Conservation (phyloP, 2,329 filamentous ascomycete genomes). For the Sclerotinia spermophila region DNA sequence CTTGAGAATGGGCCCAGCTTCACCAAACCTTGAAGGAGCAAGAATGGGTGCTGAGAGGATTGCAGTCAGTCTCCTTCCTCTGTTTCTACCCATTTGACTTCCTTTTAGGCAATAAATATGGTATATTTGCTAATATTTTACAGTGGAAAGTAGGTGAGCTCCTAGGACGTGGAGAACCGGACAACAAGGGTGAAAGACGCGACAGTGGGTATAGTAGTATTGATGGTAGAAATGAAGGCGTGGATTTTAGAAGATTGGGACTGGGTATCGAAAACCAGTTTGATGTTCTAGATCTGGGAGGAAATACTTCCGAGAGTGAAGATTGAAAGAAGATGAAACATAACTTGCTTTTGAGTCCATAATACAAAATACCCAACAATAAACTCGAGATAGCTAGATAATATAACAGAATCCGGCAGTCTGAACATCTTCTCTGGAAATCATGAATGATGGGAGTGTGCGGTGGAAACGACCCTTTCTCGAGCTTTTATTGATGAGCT, state of each 20-base stretch:
- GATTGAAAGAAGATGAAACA: background rate
- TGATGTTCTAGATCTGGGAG: constrained; percentile 18
- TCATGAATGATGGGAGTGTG: background rate
- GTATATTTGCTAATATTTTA: background rate
- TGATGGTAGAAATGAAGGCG: constrained; percentile 12
- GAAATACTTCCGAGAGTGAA: background rate
- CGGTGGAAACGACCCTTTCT: background rate
- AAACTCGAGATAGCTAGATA: background rate
- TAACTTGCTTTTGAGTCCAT: background rate
- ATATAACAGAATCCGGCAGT: background rate
- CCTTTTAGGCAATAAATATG: background rate
- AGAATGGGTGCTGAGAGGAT: constrained; percentile 67
- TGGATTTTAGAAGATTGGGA: constrained; percentile 29
- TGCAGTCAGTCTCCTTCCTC: constrained; percentile 18
- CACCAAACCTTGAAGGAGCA: constrained; percentile 70
- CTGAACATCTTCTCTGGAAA: background rate
- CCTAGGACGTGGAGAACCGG: constrained; percentile 14
- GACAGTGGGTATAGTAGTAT: constrained; percentile 24
- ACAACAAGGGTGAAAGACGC: background rate
- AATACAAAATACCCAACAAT: background rate
- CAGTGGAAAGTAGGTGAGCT: constrained; percentile 28
- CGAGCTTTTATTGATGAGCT: background rate
- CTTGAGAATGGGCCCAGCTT: constrained; percentile 66
- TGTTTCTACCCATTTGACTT: background rate
- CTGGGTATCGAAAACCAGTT: constrained; percentile 32